phyloP scores from a whole-genome alignment of 768 basidiomycete genomes.

The Artomyces pyxidatus region DNA sequence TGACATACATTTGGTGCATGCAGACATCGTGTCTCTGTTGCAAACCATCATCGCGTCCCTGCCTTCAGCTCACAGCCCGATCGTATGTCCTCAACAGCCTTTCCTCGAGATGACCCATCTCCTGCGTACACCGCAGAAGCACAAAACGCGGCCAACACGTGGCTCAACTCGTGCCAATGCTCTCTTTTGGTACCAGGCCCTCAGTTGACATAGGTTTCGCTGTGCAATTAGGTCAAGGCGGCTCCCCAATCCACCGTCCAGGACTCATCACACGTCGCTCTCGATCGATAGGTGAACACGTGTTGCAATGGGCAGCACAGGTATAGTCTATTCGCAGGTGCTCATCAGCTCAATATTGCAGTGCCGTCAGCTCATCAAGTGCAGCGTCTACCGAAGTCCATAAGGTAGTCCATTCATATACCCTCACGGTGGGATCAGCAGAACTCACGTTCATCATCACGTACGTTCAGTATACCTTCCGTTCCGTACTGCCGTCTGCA shows the following conservation, averaged over 20 bases:
- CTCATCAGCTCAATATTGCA: too few species aligned
- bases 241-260: constrained; percentile 4
- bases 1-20: not conserved
- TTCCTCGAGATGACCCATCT: not conserved
- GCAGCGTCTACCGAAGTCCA: not conserved
- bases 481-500: not conserved
- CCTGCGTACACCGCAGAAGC: constrained; percentile 1
- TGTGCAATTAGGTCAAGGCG: not conserved
- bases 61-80: too few species aligned
- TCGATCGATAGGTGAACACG: not conserved
- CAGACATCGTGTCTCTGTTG: too few species aligned
- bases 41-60: too few species aligned
- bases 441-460: constrained; percentile 13
- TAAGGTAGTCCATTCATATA: constrained; percentile 10
- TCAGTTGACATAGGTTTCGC: not conserved
- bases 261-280: not conserved
- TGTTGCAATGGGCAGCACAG: not conserved
- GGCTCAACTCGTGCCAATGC: constrained; percentile 6
- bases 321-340: not conserved
- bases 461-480: constrained; percentile 1
- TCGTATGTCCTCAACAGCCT: not conserved
- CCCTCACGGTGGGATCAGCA: not conserved
- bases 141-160: not conserved
- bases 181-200: not conserved
- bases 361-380: constrained; percentile 5